Base-by-base conservation (phyloP, 352 stramenopile genomes). In the Plasmopara halstedii region DNA sequence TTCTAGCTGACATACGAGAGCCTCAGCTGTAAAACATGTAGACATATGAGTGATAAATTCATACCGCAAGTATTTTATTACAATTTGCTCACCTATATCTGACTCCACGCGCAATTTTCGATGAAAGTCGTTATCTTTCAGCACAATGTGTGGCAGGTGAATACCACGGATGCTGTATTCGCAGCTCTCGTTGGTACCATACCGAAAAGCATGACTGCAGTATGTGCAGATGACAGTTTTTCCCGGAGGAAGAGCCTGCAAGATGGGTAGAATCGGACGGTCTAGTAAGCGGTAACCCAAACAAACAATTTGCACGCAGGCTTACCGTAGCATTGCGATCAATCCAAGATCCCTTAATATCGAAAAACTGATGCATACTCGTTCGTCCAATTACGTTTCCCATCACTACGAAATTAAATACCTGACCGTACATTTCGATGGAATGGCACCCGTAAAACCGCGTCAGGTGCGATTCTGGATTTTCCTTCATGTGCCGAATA, bases 341-440 rank as follows among this genome's bases (percentile, higher is more conserved):
- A 32, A 95, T 69, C 82, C 83, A 95, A 8, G 78, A 92, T 15
- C 85, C 86, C 42, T 96, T 96, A 50, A 96, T 83, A 47, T 96
- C 86, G 50, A 92, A 96, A 42, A 89, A 90, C 48, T 88, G 74
- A 39, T 90, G 81, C 78, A 93, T 90, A 40, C 75, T 92, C 27
- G 83, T 67, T 22, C 66, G 70, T 10, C 79, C 78, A 34, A 94
- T 90, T 21, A 71, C 78, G 50, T 96, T 96, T 39, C 77, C 77
- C 86, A 96, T 96, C 42, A 96, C 86, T 14, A 96, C 78, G 35
- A 96, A 96, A 57, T 65, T 88, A 53, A 93, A 93, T 13, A 73
- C 51, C 42, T 93, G 70, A 2, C 82, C 80, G 44, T 95, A 95
- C 81, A 96, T 95, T 32, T 82, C 68, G 20, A 96, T 91, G 20